Evolutionary conservation across 345 rosid species (phyloP), one percentile per base, ranked within the genome.

Genomic region (Combretum micranthum): DNA sequence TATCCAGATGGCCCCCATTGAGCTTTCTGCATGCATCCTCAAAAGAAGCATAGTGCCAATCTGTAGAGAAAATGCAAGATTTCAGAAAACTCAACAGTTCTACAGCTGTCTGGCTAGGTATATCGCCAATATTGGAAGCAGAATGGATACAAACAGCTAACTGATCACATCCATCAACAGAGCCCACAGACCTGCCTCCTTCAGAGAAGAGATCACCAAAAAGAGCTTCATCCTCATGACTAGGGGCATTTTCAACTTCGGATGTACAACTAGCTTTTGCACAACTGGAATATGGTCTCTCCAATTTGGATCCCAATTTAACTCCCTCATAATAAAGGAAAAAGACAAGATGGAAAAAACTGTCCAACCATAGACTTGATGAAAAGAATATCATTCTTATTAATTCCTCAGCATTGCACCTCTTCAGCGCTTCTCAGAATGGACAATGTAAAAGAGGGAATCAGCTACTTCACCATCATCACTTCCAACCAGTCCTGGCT

Each of bases 151-250:
- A 68, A 73, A 55, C 84, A 17, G 83, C 66, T 43, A 83, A 75
- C 61, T 85, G 97, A 56, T 93, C 97, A 67, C 47, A 78, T 61
- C 77, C 83, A 70, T 92, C 97, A 14, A 68, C 22, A 37, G 96
- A 82, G 63, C 93, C 86, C 49, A 81, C 68, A 2, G 90, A 80
- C 47, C 97, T 85, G 65, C 83, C 57, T 56, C 85, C 85, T 74
- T 93, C 99, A 53, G 81, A 85, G 77, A 93, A 93, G 65, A 93
- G 89, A 65, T 89, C 86, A 14, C 99, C 99, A 63, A 93, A 93
- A 61, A 93, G 83, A 26, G 96, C 96, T 61, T 93, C 99, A 61
- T 93, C 99, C 19, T 93, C 99, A 75, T 83, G 99, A 60, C 83
- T 83, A 71, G 75, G 73, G 39, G 83, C 78, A 72, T 71, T 87